Base-by-base conservation (phyloP, 164 flowering plant species). In the Nymphaea thermarum region DNA sequence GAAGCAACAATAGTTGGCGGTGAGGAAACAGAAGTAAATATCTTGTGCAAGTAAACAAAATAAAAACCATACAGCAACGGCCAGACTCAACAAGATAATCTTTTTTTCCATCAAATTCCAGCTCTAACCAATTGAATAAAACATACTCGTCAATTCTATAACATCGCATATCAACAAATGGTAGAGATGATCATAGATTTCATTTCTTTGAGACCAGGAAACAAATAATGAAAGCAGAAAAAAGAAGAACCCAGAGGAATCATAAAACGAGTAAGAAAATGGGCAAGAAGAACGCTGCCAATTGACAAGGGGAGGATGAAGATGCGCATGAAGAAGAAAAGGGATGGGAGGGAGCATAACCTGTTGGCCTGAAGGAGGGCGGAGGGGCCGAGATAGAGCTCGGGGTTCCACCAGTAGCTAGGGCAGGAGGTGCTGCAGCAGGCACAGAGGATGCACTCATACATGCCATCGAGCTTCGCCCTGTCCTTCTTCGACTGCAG, bases 371-470 rank as follows among this genome's bases (percentile, higher is more conserved):
- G 99, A 43, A 95, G 91, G 60, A 95, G 79, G 3, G 99, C 96
- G n/a, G 99, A 97, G 1, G 99, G 98, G 11, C 99, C 98, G n/a
- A 95, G 83, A 71, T 90, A 94, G 15, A 86, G 73, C 73, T 94
- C 99, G 4, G 99, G 92, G 68, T 91, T 94, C 99, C 99, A 94
- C 99, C 99, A 94, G 71, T 94, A 94, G 67, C 98, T 91, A 43
- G 98, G 99, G 77, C 98, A 94, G 1, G 96, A 88, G 0, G 98
- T 91, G 76, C 92, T 88, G 62, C 99, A 92, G 74, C 99, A 95
- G 65, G 99, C 94, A 62, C 99, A 95, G 15, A 95, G 74, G 43
- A 95, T 95, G 71, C 99, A 95, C 84, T 95, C 99, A 68, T 92
- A 92, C 98, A 95, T 90, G 75, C 99, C 99, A 69, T 92, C 98